Conservation (phyloP, 2,329 filamentous ascomycete species). For the Trichophyton verrucosum region DNA sequence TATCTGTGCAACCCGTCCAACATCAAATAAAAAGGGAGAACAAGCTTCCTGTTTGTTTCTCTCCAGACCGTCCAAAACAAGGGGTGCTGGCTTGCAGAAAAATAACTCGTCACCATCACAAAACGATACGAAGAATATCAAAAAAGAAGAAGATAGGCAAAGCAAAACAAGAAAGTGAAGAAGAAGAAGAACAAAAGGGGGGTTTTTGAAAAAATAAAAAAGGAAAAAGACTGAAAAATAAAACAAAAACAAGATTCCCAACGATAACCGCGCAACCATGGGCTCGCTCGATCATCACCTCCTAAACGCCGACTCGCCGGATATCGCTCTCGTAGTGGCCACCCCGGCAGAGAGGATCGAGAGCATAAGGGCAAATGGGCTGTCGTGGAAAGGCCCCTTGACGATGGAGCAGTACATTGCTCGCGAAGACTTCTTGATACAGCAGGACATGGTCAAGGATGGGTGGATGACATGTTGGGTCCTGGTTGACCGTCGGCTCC, state of each 20-base stretch:
- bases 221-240: neutral
- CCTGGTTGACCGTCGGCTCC: conserved; percentile 37
- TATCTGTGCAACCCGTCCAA: neutral
- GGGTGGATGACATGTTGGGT: conserved; percentile 49
- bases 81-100: neutral
- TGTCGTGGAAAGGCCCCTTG: conserved; percentile 47
- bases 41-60: conserved; percentile 1
- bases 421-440: conserved; percentile 42
- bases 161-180: too few relatives aligned
- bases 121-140: too few relatives aligned
- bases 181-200: too few relatives aligned
- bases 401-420: conserved; percentile 44
- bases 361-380: conserved; percentile 42
- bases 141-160: too few relatives aligned
- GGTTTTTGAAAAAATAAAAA: neutral
- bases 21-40: neutral
- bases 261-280: conserved; percentile 18
- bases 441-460: conserved; percentile 41
- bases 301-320: conserved; percentile 38
- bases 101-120: neutral
- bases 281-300: conserved; percentile 29
- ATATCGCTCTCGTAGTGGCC: conserved; percentile 43
- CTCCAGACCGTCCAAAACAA: neutral
- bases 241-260: neutral
- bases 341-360: conserved; percentile 42